Percentiles rank a stretch among this genome's conserved stretches.
Evolutionary conservation across 306 rosid species (phyloP).

Genomic region (Biancaea sappan): DNA sequence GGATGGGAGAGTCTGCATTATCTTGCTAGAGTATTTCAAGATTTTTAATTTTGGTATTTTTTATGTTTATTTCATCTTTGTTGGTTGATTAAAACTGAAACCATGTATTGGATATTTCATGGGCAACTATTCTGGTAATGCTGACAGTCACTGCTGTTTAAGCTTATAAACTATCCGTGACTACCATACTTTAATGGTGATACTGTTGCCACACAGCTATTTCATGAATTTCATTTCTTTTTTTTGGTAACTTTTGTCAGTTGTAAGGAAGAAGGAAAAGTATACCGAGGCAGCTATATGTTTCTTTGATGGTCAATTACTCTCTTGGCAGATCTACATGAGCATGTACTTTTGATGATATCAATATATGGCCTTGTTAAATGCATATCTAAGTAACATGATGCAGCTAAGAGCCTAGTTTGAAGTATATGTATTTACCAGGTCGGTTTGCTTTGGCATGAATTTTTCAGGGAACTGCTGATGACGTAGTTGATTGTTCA

Average conservation of each 20-base stretch:
- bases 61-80: neutral
- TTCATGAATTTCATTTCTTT: neutral
- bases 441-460: slow-evolving; percentile 35
- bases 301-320: neutral
- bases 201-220: neutral
- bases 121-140: too few species aligned
- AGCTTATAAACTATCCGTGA: neutral
- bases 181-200: neutral
- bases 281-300: neutral
- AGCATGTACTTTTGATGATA: slow-evolving; percentile 10
- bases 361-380: slow-evolving; percentile 6
- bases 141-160: neutral
- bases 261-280: neutral
- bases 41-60: neutral
- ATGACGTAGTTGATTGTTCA: slow-evolving; percentile 92
- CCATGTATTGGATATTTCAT: neutral
- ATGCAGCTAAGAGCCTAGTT: slow-evolving; percentile 13
- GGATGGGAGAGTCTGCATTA: neutral
- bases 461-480: slow-evolving; percentile 71
- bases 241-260: neutral
- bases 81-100: neutral
- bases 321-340: slow-evolving; percentile 11
- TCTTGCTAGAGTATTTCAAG: neutral
- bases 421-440: slow-evolving; percentile 28
- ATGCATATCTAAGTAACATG: neutral